A percentile compares a stretch with the other conserved stretches of the same genome.
Evolutionary conservation across 1,139 yeast genomes (phyloP).

Genomic region (Suhomyces choctaworum): DNA sequence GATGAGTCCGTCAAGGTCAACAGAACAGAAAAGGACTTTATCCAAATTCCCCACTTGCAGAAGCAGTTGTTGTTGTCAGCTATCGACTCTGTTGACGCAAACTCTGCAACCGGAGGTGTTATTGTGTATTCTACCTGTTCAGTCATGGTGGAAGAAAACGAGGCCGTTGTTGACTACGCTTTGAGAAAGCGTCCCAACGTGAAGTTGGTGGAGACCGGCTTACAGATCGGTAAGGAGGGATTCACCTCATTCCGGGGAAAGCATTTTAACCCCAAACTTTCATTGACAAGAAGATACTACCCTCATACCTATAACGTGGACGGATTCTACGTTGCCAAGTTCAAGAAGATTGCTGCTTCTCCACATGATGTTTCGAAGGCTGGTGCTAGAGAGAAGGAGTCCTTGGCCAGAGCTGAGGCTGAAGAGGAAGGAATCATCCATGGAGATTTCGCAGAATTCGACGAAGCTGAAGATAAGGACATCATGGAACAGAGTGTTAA

Average conservation of each 20-base stretch:
- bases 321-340: slow-evolving; percentile 96
- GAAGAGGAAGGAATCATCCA: slow-evolving; percentile 79
- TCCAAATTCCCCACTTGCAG: slow-evolving; percentile 94
- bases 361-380: slow-evolving; percentile 83
- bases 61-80: slow-evolving; percentile 92
- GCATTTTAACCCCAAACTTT: slow-evolving; percentile 74
- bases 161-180: slow-evolving; percentile 97
- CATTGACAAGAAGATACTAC: slow-evolving; percentile 89
- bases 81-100: slow-evolving; percentile 94
- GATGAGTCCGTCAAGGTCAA: slow-evolving; percentile 93
- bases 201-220: slow-evolving; percentile 89
- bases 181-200: slow-evolving; percentile 96
- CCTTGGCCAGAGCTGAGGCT: slow-evolving; percentile 73
- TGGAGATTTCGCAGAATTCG: slow-evolving; percentile 83
- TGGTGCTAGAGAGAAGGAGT: slow-evolving; percentile 86
- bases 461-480: slow-evolving; percentile 71
- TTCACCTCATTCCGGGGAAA: slow-evolving; percentile 93
- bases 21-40: slow-evolving; percentile 94
- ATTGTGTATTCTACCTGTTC: slow-evolving; percentile 98
- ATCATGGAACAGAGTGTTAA: slow-evolving; percentile 75
- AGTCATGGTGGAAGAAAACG: slow-evolving; percentile 97
- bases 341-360: slow-evolving; percentile 86
- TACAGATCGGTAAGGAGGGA: slow-evolving; percentile 94
- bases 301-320: slow-evolving; percentile 99
- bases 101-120: slow-evolving; percentile 87